Base-by-base conservation (phyloP, 1,284 basidiomycete species). In the Fistulina hepatica region DNA sequence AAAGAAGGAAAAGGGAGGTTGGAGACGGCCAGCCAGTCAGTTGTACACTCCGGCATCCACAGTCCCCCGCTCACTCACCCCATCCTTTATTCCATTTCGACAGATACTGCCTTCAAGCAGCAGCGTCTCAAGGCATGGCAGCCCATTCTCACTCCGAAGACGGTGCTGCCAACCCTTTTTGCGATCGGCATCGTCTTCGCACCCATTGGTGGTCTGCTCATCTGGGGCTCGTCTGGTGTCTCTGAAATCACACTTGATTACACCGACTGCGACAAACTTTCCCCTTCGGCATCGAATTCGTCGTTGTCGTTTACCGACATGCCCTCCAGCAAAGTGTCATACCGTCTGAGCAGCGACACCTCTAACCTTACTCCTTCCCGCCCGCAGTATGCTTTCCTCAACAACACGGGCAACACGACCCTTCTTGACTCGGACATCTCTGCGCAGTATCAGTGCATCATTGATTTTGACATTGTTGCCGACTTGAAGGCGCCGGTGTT, bases 121-220 rank as follows among this genome's bases (percentile, higher is more conserved):
- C 95, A 99, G 63, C 86, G 95, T 41, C 75, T 99, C 55, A 97
- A 97, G 66, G 95, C 95, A 52, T 99, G 95, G 95, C 95, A 99
- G 70, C 95, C 95, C 13, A 97, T 99, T 56, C 73, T 98, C 28
- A 97, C 94, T 1, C 95, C 95, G 3, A 91, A 91, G 60, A 94
- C 92, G 1, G 95, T 98, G 11, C 72, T 98, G 9, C 95, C 95
- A 5, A 94, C 92, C 2, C 75, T 99, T 37, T 95, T 98, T 62
- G 76, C 97, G 52, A 78, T 97, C 52, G 94, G 89, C 34, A 69
- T 97, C 50, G 64, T 97, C 50, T 98, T 98, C 56, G 93, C 90
- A 1, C 93, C 93, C 40, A 93, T 99, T 51, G 95, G 94, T 15
- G 95, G 81, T 35, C 71, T 98, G 32, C 76, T 94, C 50, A 78